Evolutionary conservation across 768 basidiomycete genomes (phyloP), one percentile per base, ranked within the genome.

Genomic region (Paxillus ammoniavirescens): DNA sequence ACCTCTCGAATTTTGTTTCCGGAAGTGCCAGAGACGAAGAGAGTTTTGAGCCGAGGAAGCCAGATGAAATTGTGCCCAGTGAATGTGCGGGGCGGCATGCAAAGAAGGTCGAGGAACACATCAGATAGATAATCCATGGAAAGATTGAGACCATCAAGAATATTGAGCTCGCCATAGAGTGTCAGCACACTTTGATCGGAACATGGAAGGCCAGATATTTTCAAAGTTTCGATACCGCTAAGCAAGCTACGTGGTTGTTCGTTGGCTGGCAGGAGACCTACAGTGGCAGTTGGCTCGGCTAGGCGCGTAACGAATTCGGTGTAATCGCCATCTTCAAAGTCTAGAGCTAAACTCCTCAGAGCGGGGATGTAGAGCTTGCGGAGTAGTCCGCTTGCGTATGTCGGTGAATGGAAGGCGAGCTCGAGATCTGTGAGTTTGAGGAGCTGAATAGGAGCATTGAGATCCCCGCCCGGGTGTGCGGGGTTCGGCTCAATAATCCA

Each of bases 261-360:
- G 9, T 72, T 70, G 4, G 72, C 69, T 37, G 72, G 65, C 1
- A 77, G 75, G 5, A 52, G 61, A 15, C 75, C 65, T 21, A 46
- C 1, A 3, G 53, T 57, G 4, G 55, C 49, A 9, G 61, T 47
- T 9, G 66, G 68, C 44, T 55, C 50, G 8, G 47, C 58, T 28
- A 89, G 74, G 47, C 75, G 72, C 33, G 62, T 54, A 28, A 79
- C 73, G 49, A 89, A 72, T 0, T 74, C 70, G 6, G 74, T 74
- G 61, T 76, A 86, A 57, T 89, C 86, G 15, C 72, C 75, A 1
- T 71, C 64, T 45, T 82, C 78, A 52, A 83, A 79, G 58, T 86
- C 79, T n/a, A 90, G 73, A 6, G 73, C 61, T 45, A 81, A 68
- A 30, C 54, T 58, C 52, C 57, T 62, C 33, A 80, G 62, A 28